Evolutionary conservation across 495 filamentous ascomycete genomes (phyloP), one percentile per base, ranked within the genome.

Genomic region (Lindgomyces ingoldianus): DNA sequence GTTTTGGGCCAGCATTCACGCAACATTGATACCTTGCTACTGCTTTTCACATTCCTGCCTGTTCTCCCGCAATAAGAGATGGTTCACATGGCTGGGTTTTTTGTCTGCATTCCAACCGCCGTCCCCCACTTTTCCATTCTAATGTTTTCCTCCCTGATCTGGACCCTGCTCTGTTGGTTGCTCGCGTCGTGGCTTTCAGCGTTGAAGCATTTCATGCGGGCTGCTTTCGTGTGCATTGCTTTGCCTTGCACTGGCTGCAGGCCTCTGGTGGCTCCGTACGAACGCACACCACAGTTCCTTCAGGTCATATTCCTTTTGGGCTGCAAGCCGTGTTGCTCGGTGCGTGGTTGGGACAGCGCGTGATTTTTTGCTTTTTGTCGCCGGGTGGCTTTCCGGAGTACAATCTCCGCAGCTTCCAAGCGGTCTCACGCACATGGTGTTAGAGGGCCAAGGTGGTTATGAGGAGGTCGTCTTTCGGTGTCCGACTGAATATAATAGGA

Each of bases 1-100:
- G 19, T 52, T 63, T 50, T 27, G 57, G 60, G 50, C 47, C 47
- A 44, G 64, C 64, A 62, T 62, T 44, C 44, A 57, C 52, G 46
- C 53, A 58, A 36, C 44, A 64, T 63, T 54, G 59, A 68, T 68
- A 68, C 65, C 65, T 68, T 48, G 46, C 19, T 58, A n/a, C 46
- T 60, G 18, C 54, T 51, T 47, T 46, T 48, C 24, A n/a, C 57
- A 21, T 56, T 19, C 33, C 46, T 29, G 14, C 33, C 33, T 6
- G 19, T n/a, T 65, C 42, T 55, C 39, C 19, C n/a, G 27, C 27
- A 52, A 36, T 4, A 57, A 54, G 45, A 65, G 46, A 19, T 9
- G 62, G 25, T 39, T 66, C 29, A 19, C 4, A 21, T 6, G 14
- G 16, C 10, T 18, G 39, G 41, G 21, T 16, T 33, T 47, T 47